Conservation (phyloP, 306 rosid species). For the Dicorynia guianensis region DNA sequence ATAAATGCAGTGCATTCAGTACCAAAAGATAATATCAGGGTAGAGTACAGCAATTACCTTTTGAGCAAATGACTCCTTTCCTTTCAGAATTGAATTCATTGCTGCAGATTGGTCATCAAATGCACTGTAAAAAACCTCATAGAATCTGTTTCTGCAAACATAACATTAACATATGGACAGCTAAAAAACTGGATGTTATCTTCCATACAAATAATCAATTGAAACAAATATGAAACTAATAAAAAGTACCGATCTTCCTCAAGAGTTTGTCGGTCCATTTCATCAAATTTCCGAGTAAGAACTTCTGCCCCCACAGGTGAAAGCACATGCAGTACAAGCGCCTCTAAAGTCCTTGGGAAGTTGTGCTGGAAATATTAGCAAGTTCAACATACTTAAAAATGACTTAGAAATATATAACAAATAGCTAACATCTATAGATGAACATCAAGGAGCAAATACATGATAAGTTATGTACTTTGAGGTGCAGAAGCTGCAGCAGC, state of each 20-base stretch:
- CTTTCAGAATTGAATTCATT: constrained; percentile 85
- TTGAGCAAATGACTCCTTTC: constrained; percentile 81
- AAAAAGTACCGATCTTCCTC: constrained; percentile 75
- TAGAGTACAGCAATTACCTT: constrained; percentile 65
- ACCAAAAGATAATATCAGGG: constrained; percentile 42
- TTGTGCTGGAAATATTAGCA: constrained; percentile 58
- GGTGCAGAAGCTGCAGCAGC: constrained; percentile 31
- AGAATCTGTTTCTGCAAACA: constrained; percentile 68
- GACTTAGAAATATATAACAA: constrained; percentile 27
- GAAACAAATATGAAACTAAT: constrained; percentile 30
- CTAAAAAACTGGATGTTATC: constrained; percentile 38
- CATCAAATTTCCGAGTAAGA: constrained; percentile 87
- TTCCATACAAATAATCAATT: constrained; percentile 37
- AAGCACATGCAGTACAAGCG: constrained; percentile 83
- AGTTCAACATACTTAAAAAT: constrained; percentile 37
- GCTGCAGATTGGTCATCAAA: constrained; percentile 87
- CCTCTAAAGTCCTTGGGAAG: constrained; percentile 95
- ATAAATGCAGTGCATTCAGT: constrained; percentile 30
- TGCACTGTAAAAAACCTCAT: constrained; percentile 76
- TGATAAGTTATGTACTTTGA: constrained; percentile 3
- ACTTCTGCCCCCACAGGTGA: constrained; percentile 92
- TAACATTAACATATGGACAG: constrained; percentile 22
- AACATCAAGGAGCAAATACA: constrained; percentile 23
- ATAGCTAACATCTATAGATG: constrained; percentile 19
- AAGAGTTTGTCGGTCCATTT: constrained; percentile 71